Evolutionary conservation across 768 basidiomycete genomes (phyloP), one percentile per base, ranked within the genome.

Genomic region (Piloderma croceum): DNA sequence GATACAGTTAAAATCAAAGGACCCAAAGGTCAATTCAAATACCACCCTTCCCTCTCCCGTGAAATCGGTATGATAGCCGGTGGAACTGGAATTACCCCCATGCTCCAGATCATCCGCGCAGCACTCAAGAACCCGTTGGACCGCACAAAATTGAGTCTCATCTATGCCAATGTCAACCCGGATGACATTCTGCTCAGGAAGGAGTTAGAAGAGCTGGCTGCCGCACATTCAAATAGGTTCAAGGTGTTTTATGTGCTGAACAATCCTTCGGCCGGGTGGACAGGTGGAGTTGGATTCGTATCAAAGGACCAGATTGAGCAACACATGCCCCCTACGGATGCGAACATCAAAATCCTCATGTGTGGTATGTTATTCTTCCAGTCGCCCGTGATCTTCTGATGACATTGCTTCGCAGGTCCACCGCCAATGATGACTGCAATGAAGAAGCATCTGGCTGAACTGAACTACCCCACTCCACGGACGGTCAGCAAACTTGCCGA

Each of bases 71-170:
- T 99, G 93, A 96, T 99, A 54, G 92, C 93, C 12, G 96, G 96
- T 35, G 96, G 96, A 25, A 98, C 96, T 3, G 96, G 96, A 41
- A 94, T 99, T 62, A 94, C 96, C 0, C 96, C 96, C 56, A 97
- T 98, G 94, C 82, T 96, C 53, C 94, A 99, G 60, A 89, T 99
- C 71, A 85, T 97, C 64, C 84, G 87, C 46, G 88, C 93, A n/a
- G 79, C 83, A 10, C 76, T 97, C 59, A 83, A 86, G 63, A 90
- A 92, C 62, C 81, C 89, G n/a, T 59, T 66, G 32, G 96, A 99
- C 73, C 69, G 58, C 46, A 97, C 94, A 29, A 77, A 72, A 50
- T 63, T 98, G 55, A 77, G 74, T 49, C 78, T 99, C 56, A 89
- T 99, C 58, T 98, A 98, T 64, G 96, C 96, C 51, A 99, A 99